These are phyloP conservation scores for Erigeron philadelphicus DNA, from an alignment of 140 eudicot genomes.

Conservation along the genomic window DNA sequence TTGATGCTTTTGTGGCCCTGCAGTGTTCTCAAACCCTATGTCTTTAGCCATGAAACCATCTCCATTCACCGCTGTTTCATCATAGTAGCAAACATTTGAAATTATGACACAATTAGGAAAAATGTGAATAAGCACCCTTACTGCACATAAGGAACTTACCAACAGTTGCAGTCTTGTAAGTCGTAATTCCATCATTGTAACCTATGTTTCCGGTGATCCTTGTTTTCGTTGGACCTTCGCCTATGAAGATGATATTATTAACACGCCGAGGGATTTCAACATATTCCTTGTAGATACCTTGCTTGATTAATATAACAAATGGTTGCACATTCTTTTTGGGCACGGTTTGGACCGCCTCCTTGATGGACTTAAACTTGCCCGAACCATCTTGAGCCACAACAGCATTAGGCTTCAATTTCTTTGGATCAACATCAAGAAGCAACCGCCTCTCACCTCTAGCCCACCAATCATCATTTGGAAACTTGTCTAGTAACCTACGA, in stretches of 20 bases:
- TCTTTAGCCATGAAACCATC: constrained; percentile 34
- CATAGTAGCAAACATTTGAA: background rate
- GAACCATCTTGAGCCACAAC: constrained; percentile 49
- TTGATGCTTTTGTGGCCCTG: constrained; percentile 27
- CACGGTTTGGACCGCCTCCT: constrained; percentile 27
- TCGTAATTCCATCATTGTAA: constrained; percentile 37
- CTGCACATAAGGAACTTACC: constrained; percentile 34
- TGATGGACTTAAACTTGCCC: constrained; percentile 37
- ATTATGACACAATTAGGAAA: too few relatives aligned
- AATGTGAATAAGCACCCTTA: too few relatives aligned
- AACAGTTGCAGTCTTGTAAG: constrained; percentile 50
- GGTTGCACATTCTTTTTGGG: constrained; percentile 29
- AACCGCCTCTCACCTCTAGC: constrained; percentile 7
- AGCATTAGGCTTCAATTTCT: constrained; percentile 28
- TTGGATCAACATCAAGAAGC: constrained; percentile 26
- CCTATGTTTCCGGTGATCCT: constrained; percentile 50
- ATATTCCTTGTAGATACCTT: constrained; percentile 54
- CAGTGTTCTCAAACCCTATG: constrained; percentile 33
- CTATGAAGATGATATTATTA: constrained; percentile 43
- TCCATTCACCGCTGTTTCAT: constrained; percentile 33
- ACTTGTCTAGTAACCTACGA: constrained; percentile 23
- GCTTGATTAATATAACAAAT: constrained; percentile 46
- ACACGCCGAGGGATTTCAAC: constrained; percentile 34
- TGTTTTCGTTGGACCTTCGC: constrained; percentile 56
- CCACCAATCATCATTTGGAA: constrained; percentile 25